Conservation (phyloP, 208 protist species). For the Leishmania tropica region DNA sequence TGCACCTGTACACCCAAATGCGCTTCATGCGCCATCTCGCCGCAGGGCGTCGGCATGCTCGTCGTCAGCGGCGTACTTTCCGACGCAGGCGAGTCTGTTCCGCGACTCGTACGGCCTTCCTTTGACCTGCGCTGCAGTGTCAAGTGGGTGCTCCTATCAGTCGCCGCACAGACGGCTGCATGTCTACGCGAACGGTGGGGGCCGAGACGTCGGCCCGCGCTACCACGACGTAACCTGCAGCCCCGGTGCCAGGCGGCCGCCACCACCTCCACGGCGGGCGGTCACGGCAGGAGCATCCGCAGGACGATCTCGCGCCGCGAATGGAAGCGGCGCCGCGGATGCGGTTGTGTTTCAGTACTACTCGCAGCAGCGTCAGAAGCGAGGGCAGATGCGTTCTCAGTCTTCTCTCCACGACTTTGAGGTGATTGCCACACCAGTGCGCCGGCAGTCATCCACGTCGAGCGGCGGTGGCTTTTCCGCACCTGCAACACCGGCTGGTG, state of each 20-base stretch:
- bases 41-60: background rate
- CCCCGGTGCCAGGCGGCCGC: background rate
- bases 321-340: constrained; percentile 8
- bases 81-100: constrained; percentile 1
- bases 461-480: background rate
- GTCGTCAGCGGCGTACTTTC: background rate
- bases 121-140: background rate
- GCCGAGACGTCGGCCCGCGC: background rate
- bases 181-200: background rate
- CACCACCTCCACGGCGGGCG: background rate
- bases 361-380: constrained; percentile 10
- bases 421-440: background rate
- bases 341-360: constrained; percentile 39
- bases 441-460: background rate
- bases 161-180: background rate
- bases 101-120: constrained; percentile 11
- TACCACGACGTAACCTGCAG: background rate
- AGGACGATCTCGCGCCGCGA: background rate
- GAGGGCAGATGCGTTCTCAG: background rate
- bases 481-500: background rate
- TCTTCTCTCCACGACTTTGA: constrained; percentile 8
- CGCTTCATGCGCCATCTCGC: background rate
- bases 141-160: background rate
- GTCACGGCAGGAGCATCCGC: background rate
- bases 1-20: background rate